A percentile compares a stretch with the other conserved stretches of the same genome.
These are phyloP conservation scores for Chloropicon primus DNA, from an alignment of 139 green algal species.

Conservation along the genomic window DNA sequence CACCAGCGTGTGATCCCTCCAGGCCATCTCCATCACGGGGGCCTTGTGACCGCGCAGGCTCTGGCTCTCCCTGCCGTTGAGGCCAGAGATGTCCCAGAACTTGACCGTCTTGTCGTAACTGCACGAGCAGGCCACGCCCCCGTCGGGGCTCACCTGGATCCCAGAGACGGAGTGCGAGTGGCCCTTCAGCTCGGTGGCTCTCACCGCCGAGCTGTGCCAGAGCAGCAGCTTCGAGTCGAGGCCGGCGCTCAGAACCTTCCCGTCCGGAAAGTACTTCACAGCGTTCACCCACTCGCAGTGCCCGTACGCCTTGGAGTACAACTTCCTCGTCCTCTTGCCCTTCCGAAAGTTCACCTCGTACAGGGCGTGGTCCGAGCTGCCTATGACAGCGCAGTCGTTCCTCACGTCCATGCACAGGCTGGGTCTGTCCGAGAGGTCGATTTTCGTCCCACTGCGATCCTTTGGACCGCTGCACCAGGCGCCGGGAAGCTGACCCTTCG, in stretches of 20 bases:
- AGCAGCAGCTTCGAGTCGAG: constrained; percentile 64
- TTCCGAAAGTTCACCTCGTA: constrained; percentile 42
- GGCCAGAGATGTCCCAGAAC: constrained; percentile 26
- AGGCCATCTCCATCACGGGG: not conserved
- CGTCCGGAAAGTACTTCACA: constrained; percentile 37
- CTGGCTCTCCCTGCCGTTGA: not conserved
- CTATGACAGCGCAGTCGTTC: constrained; percentile 35
- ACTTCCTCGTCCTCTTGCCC: constrained; percentile 29
- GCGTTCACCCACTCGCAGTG: constrained; percentile 53
- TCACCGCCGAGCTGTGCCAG: constrained; percentile 29
- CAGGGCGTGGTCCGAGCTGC: constrained; percentile 55
- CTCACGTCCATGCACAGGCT: constrained; percentile 28
- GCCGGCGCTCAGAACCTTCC: constrained; percentile 46
- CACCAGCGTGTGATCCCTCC: not conserved
- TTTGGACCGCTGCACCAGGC: not conserved
- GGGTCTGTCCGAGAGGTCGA: constrained; percentile 37
- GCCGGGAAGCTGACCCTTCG: not conserved
- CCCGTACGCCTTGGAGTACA: constrained; percentile 54
- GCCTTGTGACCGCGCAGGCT: constrained; percentile 28
- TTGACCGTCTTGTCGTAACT: constrained; percentile 58
- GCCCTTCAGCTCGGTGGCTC: constrained; percentile 26
- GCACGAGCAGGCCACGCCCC: constrained; percentile 6
- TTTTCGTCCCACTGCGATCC: constrained; percentile 15
- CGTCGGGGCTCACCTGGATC: constrained; percentile 10
- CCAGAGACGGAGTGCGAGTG: constrained; percentile 37